Evolutionary conservation across 2,329 filamentous ascomycete species (phyloP), one percentile per base, ranked within the genome.

Genomic region (Chrysoporthe puriensis): DNA sequence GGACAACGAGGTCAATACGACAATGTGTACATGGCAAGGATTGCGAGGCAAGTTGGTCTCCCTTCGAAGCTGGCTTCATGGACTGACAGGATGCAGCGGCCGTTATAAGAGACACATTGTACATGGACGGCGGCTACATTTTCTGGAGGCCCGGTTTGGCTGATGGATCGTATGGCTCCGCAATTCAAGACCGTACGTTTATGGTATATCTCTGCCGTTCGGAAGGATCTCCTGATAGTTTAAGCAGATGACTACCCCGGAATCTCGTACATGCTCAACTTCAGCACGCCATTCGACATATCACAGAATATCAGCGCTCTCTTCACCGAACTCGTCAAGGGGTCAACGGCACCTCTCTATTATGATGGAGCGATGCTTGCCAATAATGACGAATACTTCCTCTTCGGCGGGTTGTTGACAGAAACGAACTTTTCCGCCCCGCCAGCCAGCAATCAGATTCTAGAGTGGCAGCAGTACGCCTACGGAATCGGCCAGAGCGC

Each of bases 331-430:
- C 80, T 74, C 46, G 34, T 26, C 40, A 70, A 68, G 60, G 80
- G 80, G 3, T 76, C 76, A 21, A 80, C 80, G 43, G 86, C 84
- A 70, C 85, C 85, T 69, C 69, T 84, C 57, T 90, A 85, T 69
- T 69, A 81, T 18, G 88, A 91, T 69, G 90, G 90, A 2, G 86
- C 81, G 8, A 85, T 92, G 79, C 84, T 93, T 43, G 84, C 83
- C 60, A 92, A 91, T 71, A 80, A 91, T 67, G 78, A 83, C 61
- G 84, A 90, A 69, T 88, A 88, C 72, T 88, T 84, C 72, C 79
- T 89, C 2, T 92, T 89, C 64, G 90, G 90, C 21, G 90, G 90
- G 0, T 73, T 88, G 3, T 58, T 83, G 8, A 67, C 56, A 4
- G 67, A 76, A 3, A 82, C 79, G 0, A 73, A 75, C 0, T 73